phyloP scores from a whole-genome alignment of 805 yeast species.

The Starmerella sp. region DNA sequence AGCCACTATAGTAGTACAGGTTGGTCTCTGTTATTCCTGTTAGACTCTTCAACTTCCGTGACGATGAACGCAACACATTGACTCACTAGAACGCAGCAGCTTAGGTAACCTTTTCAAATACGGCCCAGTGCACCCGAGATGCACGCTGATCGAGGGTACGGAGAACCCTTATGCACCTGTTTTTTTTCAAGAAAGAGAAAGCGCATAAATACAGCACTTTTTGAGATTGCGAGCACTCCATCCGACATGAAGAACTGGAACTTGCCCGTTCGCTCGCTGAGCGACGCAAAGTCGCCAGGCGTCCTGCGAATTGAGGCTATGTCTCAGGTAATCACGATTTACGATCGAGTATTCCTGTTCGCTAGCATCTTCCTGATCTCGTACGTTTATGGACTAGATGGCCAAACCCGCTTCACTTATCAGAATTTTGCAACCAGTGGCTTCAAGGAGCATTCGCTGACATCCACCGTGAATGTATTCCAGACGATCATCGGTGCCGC shows the following conservation, averaged over 20 bases:
- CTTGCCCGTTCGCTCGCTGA: not conserved
- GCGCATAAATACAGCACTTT: not conserved
- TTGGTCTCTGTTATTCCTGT: too few relatives aligned
- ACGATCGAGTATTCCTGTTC: constrained; percentile 35
- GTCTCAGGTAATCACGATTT: constrained; percentile 37
- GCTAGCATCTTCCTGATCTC: constrained; percentile 42
- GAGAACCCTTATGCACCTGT: not conserved
- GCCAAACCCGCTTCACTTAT: constrained; percentile 44
- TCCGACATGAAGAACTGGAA: not conserved
- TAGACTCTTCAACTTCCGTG: too few relatives aligned
- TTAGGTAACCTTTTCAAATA: too few relatives aligned
- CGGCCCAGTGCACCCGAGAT: too few relatives aligned
- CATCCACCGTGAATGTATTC: constrained; percentile 49
- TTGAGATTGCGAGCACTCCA: not conserved
- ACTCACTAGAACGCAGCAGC: too few relatives aligned
- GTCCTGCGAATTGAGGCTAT: constrained; percentile 47
- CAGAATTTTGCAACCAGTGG: constrained; percentile 47
- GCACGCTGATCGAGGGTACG: not conserved
- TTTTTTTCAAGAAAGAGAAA: not conserved
- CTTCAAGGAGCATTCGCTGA: constrained; percentile 43
- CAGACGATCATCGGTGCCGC: constrained; percentile 46
- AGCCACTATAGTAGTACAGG: too few relatives aligned
- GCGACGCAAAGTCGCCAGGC: constrained; percentile 30
- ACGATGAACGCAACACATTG: too few relatives aligned
- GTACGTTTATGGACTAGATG: constrained; percentile 50